phyloP scores from a whole-genome alignment of 306 rosid genomes.

The Dalbergia oliveri region DNA sequence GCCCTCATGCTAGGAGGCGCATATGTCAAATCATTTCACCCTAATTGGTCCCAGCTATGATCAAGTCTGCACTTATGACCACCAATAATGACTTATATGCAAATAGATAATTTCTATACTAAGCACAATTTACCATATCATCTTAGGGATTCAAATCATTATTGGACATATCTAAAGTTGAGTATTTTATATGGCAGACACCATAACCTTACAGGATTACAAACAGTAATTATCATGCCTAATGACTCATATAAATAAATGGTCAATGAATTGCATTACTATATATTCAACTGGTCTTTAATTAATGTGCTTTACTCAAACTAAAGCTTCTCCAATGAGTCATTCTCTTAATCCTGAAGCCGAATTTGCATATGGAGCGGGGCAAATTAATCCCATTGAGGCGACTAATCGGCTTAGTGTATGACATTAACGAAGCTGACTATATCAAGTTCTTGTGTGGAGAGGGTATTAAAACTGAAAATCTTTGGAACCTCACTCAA shows the following conservation, averaged over 20 bases:
- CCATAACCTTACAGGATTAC: too few relatives aligned
- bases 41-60: constrained; percentile 60
- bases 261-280: too few relatives aligned
- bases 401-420: constrained; percentile 55
- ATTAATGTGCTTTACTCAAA: not conserved
- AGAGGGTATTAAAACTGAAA: constrained; percentile 42
- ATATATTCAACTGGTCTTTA: too few relatives aligned
- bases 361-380: constrained; percentile 62
- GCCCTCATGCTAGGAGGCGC: constrained; percentile 63
- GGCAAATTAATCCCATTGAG: constrained; percentile 50
- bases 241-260: too few relatives aligned
- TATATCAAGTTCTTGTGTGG: constrained; percentile 54
- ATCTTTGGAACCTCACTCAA: not conserved
- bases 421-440: constrained; percentile 46
- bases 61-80: constrained; percentile 59
- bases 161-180: too few relatives aligned
- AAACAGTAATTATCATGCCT: too few relatives aligned
- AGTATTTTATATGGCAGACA: too few relatives aligned
- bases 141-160: too few relatives aligned
- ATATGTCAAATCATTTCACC: constrained; percentile 64
- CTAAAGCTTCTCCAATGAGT: constrained; percentile 49
- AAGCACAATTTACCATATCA: too few relatives aligned
- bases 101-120: too few relatives aligned
- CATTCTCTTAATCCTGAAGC: constrained; percentile 39
- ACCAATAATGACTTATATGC: constrained; percentile 31